phyloP scores from a whole-genome alignment of 2,329 filamentous ascomycete genomes.

The Rhinocladiella similis region DNA sequence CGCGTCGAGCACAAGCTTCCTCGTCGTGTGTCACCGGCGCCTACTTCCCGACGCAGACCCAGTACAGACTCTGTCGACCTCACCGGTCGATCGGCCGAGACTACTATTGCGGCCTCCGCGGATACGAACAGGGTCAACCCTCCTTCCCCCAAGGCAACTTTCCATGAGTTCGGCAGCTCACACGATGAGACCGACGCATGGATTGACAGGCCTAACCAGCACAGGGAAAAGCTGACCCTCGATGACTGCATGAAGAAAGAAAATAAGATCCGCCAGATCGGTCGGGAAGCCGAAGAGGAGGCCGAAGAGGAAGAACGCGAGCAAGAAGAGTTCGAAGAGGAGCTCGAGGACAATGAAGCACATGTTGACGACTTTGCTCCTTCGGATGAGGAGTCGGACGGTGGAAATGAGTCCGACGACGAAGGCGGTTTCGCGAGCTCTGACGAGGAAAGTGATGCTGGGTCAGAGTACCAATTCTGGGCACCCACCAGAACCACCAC shows the following conservation, averaged over 20 bases:
- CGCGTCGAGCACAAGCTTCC: constrained; percentile 29
- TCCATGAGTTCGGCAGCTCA: constrained; percentile 90
- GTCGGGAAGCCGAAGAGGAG: constrained; percentile 88
- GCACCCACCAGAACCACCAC: constrained; percentile 43
- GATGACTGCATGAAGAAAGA: constrained; percentile 89
- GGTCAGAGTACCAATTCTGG: constrained; percentile 67
- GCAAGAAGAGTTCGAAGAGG: constrained; percentile 52
- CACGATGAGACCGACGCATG: constrained; percentile 83
- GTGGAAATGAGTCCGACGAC: constrained; percentile 81
- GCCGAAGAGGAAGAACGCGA: constrained; percentile 72
- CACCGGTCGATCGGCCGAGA: constrained; percentile 20
- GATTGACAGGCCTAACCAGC: constrained; percentile 70
- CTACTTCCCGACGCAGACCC: constrained; percentile 19
- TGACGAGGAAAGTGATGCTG: constrained; percentile 65
- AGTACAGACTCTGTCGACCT: constrained; percentile 14
- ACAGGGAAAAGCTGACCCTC: constrained; percentile 75
- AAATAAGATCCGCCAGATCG: constrained; percentile 80
- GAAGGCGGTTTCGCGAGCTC: constrained; percentile 70
- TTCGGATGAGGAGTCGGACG: constrained; percentile 57
- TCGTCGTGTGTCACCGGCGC: constrained; percentile 41
- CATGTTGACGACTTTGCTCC: constrained; percentile 64
- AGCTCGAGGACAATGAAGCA: constrained; percentile 60
- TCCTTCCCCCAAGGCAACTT: constrained; percentile 41
- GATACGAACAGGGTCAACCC: neutral
- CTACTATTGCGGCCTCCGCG: constrained; percentile 6